Conservation (phyloP, 2,329 filamentous ascomycete genomes). For the Huntiella decipiens region DNA sequence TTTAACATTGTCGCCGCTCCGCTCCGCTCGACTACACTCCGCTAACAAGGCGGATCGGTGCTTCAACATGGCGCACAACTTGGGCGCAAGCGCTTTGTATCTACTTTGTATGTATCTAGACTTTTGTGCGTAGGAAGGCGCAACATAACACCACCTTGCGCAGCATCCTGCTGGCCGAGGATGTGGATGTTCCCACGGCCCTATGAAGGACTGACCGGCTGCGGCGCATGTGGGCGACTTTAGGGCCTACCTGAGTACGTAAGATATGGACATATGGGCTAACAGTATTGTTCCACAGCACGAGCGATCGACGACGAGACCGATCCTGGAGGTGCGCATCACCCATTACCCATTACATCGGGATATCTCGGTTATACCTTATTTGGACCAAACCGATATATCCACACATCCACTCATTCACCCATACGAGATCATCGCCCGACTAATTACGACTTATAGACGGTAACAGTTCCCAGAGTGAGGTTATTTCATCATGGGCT, state of each 20-base stretch:
- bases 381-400: no score
- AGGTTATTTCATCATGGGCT: conserved; percentile 90
- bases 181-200: background rate
- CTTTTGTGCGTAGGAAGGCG: background rate
- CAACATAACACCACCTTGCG: background rate
- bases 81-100: conserved; percentile 11
- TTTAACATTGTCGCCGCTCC: background rate
- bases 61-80: conserved; percentile 8
- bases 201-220: background rate
- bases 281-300: conserved; percentile 9
- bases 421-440: background rate
- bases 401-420: no score
- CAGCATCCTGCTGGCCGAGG: background rate
- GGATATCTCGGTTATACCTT: no score
- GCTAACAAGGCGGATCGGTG: background rate
- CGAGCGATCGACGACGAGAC: conserved; percentile 12
- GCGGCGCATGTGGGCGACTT: background rate
- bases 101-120: conserved; percentile 9
- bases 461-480: conserved; percentile 72
- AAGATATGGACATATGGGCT: background rate
- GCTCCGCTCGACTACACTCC: background rate
- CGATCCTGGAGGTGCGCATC: conserved; percentile 12
- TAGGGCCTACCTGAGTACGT: background rate
- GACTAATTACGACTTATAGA: conserved; percentile 18
- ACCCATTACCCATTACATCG: background rate